A percentile compares a stretch with the other conserved stretches of the same genome.
Evolutionary conservation across 305 asterid genomes (phyloP).

Genomic region (Ajuga reptans): DNA sequence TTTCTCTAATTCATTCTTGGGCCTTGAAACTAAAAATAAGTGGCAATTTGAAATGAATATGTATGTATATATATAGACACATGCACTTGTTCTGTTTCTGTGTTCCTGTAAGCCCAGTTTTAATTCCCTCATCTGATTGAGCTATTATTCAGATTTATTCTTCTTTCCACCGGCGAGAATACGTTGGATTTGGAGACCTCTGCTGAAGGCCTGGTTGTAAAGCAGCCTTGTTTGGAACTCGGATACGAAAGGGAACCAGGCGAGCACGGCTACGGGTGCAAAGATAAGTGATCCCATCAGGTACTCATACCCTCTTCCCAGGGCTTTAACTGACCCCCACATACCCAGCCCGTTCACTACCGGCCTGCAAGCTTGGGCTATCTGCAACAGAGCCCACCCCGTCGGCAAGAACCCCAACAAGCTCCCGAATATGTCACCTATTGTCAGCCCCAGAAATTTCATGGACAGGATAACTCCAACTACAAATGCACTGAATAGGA

Average conservation of each 20-base stretch:
- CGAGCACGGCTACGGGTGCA: conserved; percentile 38
- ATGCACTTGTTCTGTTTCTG: no score
- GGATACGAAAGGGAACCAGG: conserved; percentile 47
- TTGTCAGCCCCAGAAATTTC: conserved; percentile 48
- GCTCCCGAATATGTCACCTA: conserved; percentile 58
- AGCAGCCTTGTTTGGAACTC: conserved; percentile 51
- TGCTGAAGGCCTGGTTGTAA: conserved; percentile 50
- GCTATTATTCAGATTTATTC: conserved; percentile 15
- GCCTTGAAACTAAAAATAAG: no score
- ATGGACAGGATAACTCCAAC: conserved; percentile 41
- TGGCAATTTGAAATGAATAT: no score
- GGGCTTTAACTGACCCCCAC: conserved; percentile 47
- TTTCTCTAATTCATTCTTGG: no score
- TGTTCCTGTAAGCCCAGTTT: no score
- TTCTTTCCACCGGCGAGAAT: conserved; percentile 48
- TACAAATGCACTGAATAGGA: conserved; percentile 48
- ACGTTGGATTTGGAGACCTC: conserved; percentile 49
- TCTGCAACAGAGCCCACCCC: conserved; percentile 64
- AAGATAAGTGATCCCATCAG: conserved; percentile 39
- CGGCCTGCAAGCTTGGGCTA: conserved; percentile 39
- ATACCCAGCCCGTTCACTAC: conserved; percentile 36
- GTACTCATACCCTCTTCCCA: conserved; percentile 47
- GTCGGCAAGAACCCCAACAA: conserved; percentile 72
- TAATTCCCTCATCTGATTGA: no score
- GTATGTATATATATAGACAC: no score